These are phyloP conservation scores for Lenwebbia sp. DNA, from an alignment of 345 rosid species.

Conservation along the genomic window DNA sequence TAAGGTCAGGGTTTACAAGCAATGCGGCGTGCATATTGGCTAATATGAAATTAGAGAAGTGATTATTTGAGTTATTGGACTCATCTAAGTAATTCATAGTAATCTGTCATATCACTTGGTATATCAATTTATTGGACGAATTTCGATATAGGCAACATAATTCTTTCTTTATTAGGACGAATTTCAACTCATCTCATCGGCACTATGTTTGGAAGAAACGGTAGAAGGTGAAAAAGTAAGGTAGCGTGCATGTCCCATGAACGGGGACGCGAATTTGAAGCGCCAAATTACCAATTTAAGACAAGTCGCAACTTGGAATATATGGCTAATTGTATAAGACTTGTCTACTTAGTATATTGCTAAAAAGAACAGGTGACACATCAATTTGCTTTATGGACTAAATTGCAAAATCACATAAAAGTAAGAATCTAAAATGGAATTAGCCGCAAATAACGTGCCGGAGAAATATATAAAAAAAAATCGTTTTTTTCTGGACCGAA, in stretches of 20 bases:
- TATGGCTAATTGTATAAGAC: background rate
- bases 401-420: background rate
- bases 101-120: background rate
- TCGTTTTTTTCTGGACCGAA: background rate
- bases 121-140: background rate
- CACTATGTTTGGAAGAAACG: background rate
- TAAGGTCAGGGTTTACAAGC: background rate
- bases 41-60: background rate
- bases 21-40: fast-evolving
- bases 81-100: background rate
- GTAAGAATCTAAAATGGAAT: background rate
- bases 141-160: background rate
- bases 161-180: background rate
- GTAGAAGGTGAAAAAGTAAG: background rate
- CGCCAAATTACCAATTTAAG: background rate
- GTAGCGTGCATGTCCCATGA: background rate
- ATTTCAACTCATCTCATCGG: background rate
- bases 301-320: background rate
- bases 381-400: background rate
- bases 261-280: background rate
- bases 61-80: background rate
- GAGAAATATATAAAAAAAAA: background rate
- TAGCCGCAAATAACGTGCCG: background rate
- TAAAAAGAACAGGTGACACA: background rate
- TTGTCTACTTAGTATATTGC: background rate